These are phyloP conservation scores for Aspergillus melleus DNA, from an alignment of 2,329 filamentous ascomycete genomes.

Conservation along the genomic window DNA sequence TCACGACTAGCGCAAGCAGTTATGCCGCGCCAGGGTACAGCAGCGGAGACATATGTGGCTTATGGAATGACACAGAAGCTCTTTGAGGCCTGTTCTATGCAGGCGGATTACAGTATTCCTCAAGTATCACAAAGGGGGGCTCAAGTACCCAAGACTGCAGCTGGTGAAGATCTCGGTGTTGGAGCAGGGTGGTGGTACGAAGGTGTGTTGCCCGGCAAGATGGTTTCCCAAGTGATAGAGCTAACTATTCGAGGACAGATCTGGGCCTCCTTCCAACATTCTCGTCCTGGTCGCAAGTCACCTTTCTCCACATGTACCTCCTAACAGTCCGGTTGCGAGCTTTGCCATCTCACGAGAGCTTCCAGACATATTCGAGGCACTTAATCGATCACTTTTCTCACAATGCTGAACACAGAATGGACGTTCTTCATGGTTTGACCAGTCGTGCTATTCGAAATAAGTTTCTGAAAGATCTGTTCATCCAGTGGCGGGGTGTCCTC, in stretches of 20 bases:
- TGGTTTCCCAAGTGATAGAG: neutral
- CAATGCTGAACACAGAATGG: conserved; percentile 69
- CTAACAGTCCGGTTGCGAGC: conserved; percentile 79
- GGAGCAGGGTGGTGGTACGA: conserved; percentile 79
- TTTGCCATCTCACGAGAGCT: conserved; percentile 65
- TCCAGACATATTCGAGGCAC: conserved; percentile 80
- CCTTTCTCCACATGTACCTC: conserved; percentile 95
- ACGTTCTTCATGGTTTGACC: conserved; percentile 49
- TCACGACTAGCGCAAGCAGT: conserved; percentile 31
- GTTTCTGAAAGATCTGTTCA: conserved; percentile 81
- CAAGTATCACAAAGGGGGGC: conserved; percentile 65
- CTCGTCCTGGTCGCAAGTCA: conserved; percentile 92
- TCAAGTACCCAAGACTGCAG: conserved; percentile 67
- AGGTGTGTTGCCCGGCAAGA: conserved; percentile 53
- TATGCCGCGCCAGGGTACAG: conserved; percentile 36
- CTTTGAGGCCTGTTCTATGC: conserved; percentile 70
- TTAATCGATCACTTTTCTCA: conserved; percentile 86
- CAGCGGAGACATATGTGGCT: conserved; percentile 71
- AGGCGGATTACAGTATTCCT: conserved; percentile 76
- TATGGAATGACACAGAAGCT: conserved; percentile 76
- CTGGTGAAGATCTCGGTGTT: conserved; percentile 79
- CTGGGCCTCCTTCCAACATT: conserved; percentile 83
- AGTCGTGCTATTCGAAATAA: conserved; percentile 57
- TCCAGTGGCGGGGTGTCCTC: conserved; percentile 86
- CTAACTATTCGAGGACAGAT: conserved; percentile 51